Evolutionary conservation across 2,329 filamentous ascomycete genomes (phyloP).

Genomic region (Pestalotiopsis sp.): DNA sequence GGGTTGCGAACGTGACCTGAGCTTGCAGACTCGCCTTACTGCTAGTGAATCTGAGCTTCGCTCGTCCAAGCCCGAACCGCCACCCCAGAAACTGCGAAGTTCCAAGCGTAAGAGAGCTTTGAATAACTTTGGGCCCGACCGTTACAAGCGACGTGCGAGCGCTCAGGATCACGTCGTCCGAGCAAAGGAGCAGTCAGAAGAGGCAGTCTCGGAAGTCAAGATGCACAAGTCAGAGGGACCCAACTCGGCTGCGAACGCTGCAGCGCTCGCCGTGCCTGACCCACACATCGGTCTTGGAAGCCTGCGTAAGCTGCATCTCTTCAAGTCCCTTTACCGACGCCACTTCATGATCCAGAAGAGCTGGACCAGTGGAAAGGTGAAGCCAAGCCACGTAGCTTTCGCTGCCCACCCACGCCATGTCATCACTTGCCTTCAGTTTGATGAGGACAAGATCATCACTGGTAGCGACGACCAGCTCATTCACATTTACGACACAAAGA

Average conservation of each 20-base stretch:
- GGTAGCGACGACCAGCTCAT: conserved; percentile 98
- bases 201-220: conserved; percentile 44
- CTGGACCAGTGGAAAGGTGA: conserved; percentile 86
- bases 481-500: conserved; percentile 97
- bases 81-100: conserved; percentile 45
- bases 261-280: conserved; percentile 80
- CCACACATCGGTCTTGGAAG: conserved; percentile 78
- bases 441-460: conserved; percentile 96
- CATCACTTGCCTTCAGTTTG: conserved; percentile 96
- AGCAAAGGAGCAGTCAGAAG: conserved; percentile 21
- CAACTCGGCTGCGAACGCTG: conserved; percentile 82
- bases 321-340: conserved; percentile 93
- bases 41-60: conserved; percentile 56
- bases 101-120: conserved; percentile 61
- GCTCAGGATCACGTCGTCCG: conserved; percentile 45
- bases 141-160: conserved; percentile 56
- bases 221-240: conserved; percentile 75
- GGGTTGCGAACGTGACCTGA: conserved; percentile 81
- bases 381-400: conserved; percentile 91
- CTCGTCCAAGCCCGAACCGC: conserved; percentile 42
- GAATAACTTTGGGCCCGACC: conserved; percentile 48
- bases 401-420: conserved; percentile 95
- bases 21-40: conserved; percentile 55
- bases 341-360: conserved; percentile 88
- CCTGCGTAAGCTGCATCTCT: conserved; percentile 84